Evolutionary conservation across 2,329 filamentous ascomycete genomes (phyloP), one percentile per base, ranked within the genome.

Genomic region (Claviceps africana): DNA sequence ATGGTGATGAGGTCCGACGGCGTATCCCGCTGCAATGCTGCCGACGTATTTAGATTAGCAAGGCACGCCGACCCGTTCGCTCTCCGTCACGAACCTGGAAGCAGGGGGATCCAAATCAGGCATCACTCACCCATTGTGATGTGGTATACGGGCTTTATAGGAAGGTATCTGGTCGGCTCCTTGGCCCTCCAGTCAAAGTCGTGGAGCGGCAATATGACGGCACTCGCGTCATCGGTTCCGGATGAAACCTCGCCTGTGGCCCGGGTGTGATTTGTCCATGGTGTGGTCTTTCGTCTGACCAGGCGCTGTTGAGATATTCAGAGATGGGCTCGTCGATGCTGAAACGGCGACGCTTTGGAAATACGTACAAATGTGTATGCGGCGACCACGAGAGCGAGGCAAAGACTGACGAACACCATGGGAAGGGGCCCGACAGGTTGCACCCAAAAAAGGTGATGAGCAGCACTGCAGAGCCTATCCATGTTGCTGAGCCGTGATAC

Each of bases 1-100:
- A 81, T 69, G 13, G 71, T 65, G 55, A 81, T 74, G 15, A 80
- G 68, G 13, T 79, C 70, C 0, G 74, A 75, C 0, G 73, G 71
- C 0, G 65, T 59, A 28, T 70, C 65, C 13, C 65, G 64, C 25
- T 68, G 68, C 2, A 78, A 61, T 2, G 67, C 75, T 77, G 54
- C 5, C 5, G 30, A 31, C 17, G 19, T 19, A 4, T n/a, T 21
- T n/a, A 3, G 15, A 21, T 22, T 1, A 50, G 22, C 19, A 10
- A n/a, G 31, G 25, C 25, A 19, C 19, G 9, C 21, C 6, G 25
- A 11, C 9, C 28, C 30, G 10, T 39, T 21, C 25, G 25, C 25
- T 39, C 9, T 6, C 25, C 33, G 17, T 15, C 7, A 15, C 31
- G 25, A 40, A 21, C 25, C 15, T 9, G 8, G 8, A 45, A 45